These are phyloP conservation scores for Fusarium luffae DNA, from an alignment of 2,329 filamentous ascomycete genomes.

Conservation along the genomic window DNA sequence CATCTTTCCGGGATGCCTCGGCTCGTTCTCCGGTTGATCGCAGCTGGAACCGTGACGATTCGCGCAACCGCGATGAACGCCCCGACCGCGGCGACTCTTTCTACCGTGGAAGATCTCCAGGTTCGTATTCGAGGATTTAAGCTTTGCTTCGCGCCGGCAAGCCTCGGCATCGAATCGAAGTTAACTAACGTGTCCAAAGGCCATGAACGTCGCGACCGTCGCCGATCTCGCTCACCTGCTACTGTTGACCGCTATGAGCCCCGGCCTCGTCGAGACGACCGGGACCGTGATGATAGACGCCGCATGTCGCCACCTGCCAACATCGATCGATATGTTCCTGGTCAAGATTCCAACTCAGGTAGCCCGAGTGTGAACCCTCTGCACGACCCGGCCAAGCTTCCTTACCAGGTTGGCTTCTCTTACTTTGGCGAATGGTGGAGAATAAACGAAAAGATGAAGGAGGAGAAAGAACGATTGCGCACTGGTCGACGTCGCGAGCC, in stretches of 20 bases:
- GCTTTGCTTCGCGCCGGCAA: background rate
- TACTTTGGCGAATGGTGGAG: conserved; percentile 91
- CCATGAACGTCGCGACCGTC: conserved; percentile 68
- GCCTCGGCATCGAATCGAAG: background rate
- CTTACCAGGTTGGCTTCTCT: conserved; percentile 86
- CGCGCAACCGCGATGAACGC: conserved; percentile 61
- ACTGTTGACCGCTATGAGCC: conserved; percentile 83
- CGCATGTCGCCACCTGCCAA: conserved; percentile 74
- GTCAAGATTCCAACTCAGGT: conserved; percentile 66
- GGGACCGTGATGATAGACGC: conserved; percentile 70
- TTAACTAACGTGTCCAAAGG: conserved; percentile 51
- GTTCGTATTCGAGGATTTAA: conserved; percentile 59
- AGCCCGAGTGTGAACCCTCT: conserved; percentile 70
- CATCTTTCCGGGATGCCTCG: conserved; percentile 62
- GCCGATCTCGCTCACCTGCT: conserved; percentile 76
- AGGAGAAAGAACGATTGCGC: conserved; percentile 78
- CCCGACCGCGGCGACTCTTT: conserved; percentile 64
- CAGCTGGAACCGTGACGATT: conserved; percentile 65
- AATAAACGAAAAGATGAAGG: conserved; percentile 82
- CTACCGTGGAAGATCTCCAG: conserved; percentile 75
- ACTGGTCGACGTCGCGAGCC: conserved; percentile 76
- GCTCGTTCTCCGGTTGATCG: conserved; percentile 66
- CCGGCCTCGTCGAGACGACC: conserved; percentile 74
- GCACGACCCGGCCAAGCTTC: conserved; percentile 75
- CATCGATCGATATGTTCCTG: conserved; percentile 87